Base-by-base conservation (phyloP, 176 grass and related monocot species). In the Carex cristatella region DNA sequence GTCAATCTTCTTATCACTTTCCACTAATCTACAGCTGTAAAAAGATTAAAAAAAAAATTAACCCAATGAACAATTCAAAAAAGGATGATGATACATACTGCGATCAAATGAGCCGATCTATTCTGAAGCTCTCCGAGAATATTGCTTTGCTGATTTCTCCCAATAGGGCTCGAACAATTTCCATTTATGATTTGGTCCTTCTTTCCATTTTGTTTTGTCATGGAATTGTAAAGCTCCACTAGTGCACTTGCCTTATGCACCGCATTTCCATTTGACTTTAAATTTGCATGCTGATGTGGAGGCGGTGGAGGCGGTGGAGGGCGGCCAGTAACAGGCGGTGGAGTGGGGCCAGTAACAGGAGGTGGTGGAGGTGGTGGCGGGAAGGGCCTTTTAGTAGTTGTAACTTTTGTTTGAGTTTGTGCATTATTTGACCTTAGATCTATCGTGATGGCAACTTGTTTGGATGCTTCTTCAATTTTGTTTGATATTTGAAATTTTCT, bases 41-140 rank as follows among this genome's bases (percentile, higher is more conserved):
- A 54, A 79, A 33, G 12, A 79, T 35, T 35, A 79, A 18, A 79
- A 33, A 57, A 57, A 0, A 57, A 58, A 58, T 58, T 30, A 56
- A 57, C 74, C 51, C 35, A 76, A 79, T 37, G 27, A 79, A 58
- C 23, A 76, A 53, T 13, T n/a, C 16, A 73, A 70, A 55, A 42
- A 3, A 18, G 69, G 9, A 5, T 88, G 32, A 83, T 70, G 31
- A 53, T 71, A 59, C 88, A 57, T 83, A 98, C 95, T 49, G 95
- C 91, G 27, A 98, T 38, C 65, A 93, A 66, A 89, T 98, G 93
- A 7, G 85, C 59, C 23, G 95, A 98, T 80, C 95, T 93, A 81
- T 94, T 98, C 86, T 93, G 95, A 42, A 98, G 91, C 73, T 98
- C 95, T 31, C 89, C 93, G 16, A 98, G 86, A 1, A 98, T 90